Percentiles rank a stretch among this genome's conserved stretches.
These are phyloP conservation scores for Euphrasia arctica DNA, from an alignment of 305 asterid genomes.

Conservation along the genomic window DNA sequence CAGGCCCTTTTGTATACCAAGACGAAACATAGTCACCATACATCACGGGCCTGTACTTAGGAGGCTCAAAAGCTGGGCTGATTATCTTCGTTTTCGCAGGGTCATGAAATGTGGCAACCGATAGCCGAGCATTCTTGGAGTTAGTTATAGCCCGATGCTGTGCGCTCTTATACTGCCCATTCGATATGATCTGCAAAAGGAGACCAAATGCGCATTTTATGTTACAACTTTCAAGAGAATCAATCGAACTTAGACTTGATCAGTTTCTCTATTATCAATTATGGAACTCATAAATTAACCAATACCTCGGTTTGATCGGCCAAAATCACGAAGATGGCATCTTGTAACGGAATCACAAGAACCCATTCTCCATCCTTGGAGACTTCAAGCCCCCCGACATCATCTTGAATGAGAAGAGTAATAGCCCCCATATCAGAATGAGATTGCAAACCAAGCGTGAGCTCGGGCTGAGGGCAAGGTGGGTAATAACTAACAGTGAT, in stretches of 20 bases:
- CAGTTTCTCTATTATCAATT: no score
- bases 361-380: constrained; percentile 81
- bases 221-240: not conserved
- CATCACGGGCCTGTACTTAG: constrained; percentile 52
- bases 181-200: constrained; percentile 59
- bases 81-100: constrained; percentile 64
- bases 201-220: not conserved
- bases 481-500: constrained; percentile 87
- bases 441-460: constrained; percentile 91
- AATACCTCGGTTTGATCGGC: constrained; percentile 94
- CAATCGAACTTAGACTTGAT: not conserved
- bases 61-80: constrained; percentile 56
- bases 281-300: not conserved
- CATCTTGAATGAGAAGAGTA: constrained; percentile 90
- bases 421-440: constrained; percentile 87
- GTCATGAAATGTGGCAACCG: constrained; percentile 91
- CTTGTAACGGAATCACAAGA: constrained; percentile 46
- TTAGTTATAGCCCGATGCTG: constrained; percentile 80
- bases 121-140: constrained; percentile 56
- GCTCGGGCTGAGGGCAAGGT: constrained; percentile 95
- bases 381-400: constrained; percentile 93
- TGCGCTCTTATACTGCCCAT: constrained; percentile 78
- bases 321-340: constrained; percentile 76
- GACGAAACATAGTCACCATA: constrained; percentile 76
- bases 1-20: constrained; percentile 92